These are phyloP conservation scores for Adansonia madagascariensis DNA, from an alignment of 441 rosid species.

Conservation along the genomic window DNA sequence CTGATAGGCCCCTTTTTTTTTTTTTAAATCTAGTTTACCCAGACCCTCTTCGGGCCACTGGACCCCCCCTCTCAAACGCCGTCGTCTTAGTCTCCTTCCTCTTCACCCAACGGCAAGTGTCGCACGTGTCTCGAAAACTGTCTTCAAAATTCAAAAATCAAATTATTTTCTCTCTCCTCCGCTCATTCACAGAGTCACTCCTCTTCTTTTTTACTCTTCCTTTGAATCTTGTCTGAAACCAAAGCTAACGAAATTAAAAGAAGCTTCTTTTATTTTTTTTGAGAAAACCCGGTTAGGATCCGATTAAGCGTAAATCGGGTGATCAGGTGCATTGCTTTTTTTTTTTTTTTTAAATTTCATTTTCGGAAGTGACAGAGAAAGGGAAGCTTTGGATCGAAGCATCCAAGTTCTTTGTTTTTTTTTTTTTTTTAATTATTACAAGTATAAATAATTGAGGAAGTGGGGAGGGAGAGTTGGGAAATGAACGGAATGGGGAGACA, in stretches of 20 bases:
- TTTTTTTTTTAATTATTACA: not conserved
- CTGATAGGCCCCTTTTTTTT: not conserved
- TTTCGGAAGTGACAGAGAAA: not conserved
- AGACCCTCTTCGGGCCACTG: not conserved
- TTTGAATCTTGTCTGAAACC: slow-evolving; percentile 22
- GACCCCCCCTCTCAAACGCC: not conserved
- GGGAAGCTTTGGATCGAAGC: slow-evolving; percentile 14
- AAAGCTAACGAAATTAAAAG: not conserved
- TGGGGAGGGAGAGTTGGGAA: slow-evolving; percentile 24
- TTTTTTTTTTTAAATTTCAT: not conserved
- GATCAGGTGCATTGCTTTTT: not conserved
- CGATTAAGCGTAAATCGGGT: slow-evolving; percentile 6
- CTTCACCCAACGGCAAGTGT: slow-evolving; percentile 1
- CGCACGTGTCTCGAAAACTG: slow-evolving; percentile 12
- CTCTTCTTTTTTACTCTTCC: slow-evolving; percentile 22
- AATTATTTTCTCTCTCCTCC: not conserved
- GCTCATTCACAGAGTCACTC: not conserved
- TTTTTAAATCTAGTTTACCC: not conserved
- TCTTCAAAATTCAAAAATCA: slow-evolving; percentile 23
- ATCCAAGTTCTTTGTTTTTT: slow-evolving; percentile 9
- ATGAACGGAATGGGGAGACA: slow-evolving; percentile 81
- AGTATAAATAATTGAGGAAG: slow-evolving; percentile 16
- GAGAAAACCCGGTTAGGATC: not conserved
- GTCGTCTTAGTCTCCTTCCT: not conserved
- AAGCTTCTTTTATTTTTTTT: not conserved